phyloP scores from a whole-genome alignment of 331 rosid species.

The Prunus yedoensis region DNA sequence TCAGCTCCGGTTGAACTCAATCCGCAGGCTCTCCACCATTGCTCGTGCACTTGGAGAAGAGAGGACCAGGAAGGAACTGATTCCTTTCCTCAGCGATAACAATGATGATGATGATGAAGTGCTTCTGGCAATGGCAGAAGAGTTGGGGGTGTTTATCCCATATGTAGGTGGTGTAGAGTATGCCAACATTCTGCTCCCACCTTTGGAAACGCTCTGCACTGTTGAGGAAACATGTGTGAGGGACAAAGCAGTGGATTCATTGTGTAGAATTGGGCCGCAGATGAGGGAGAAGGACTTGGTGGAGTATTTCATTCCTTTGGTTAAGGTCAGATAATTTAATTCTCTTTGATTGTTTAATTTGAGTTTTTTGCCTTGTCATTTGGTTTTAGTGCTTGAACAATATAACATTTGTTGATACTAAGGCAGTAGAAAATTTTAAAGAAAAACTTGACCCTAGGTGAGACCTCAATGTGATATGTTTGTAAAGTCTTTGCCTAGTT shows the following conservation, averaged over 20 bases:
- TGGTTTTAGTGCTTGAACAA: not conserved
- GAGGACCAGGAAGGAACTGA: slow-evolving; percentile 80
- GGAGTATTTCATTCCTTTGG: slow-evolving; percentile 65
- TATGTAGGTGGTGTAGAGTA: slow-evolving; percentile 76
- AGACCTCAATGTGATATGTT: not conserved
- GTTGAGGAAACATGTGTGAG: slow-evolving; percentile 92
- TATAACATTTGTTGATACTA: not conserved
- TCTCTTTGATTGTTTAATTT: not conserved
- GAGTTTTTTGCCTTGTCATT: not conserved
- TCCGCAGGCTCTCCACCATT: slow-evolving; percentile 74
- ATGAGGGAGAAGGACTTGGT: slow-evolving; percentile 81
- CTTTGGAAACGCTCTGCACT: slow-evolving; percentile 71
- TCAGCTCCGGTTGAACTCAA: slow-evolving; percentile 76
- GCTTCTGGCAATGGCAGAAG: slow-evolving; percentile 86
- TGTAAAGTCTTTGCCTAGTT: not conserved
- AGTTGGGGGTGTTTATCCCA: slow-evolving; percentile 69
- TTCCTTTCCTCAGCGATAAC: slow-evolving; percentile 80
- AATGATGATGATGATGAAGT: slow-evolving; percentile 87
- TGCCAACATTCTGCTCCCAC: slow-evolving; percentile 68
- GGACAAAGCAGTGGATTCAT: slow-evolving; percentile 81
- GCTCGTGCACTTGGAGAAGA: slow-evolving; percentile 87
- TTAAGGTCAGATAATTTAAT: slow-evolving; percentile 50
- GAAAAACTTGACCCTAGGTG: not conserved
- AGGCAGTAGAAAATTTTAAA: not conserved
- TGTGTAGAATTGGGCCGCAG: slow-evolving; percentile 74